Conservation (phyloP, 768 basidiomycete genomes). For the Pisolithus marmoratus region DNA sequence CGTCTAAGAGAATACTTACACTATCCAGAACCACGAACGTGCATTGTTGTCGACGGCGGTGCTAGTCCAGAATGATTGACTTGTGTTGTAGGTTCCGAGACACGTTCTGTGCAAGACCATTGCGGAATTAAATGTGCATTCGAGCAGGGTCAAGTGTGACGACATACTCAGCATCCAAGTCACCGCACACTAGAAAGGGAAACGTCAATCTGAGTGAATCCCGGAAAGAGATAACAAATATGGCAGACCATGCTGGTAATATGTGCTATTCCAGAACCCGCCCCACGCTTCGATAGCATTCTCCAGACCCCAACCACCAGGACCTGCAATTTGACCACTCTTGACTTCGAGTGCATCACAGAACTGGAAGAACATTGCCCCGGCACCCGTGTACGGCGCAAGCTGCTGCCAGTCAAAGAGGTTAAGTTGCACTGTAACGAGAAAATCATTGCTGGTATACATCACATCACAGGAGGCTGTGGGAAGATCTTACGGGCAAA, state of each 20-base stretch:
- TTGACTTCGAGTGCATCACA: conserved; percentile 36
- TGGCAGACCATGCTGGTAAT: conserved; percentile 41
- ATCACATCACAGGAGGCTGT: conserved; percentile 18
- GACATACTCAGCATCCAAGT: conserved; percentile 42
- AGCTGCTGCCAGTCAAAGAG: conserved; percentile 58
- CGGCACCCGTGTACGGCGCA: conserved; percentile 49
- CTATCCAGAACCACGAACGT: conserved; percentile 71
- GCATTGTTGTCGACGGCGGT: conserved; percentile 46
- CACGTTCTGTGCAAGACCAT: conserved; percentile 31
- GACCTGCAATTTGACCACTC: conserved; percentile 36
- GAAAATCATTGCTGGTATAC: conserved; percentile 20
- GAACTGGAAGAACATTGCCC: conserved; percentile 32
- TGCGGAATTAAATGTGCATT: conserved; percentile 21
- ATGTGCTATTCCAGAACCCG: conserved; percentile 47
- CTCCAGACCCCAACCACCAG: conserved; percentile 55
- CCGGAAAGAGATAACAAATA: neutral
- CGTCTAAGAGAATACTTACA: conserved; percentile 31
- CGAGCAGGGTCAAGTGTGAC: neutral
- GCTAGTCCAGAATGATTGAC: conserved; percentile 43
- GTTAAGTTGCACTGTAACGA: conserved; percentile 41
- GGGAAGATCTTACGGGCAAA: conserved; percentile 38
- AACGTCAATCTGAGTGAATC: neutral
- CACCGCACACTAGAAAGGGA: conserved; percentile 45
- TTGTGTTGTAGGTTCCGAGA: conserved; percentile 38
- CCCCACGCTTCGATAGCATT: conserved; percentile 60